Evolutionary conservation across 371 early-diverging fungal species (phyloP), one percentile per base, ranked within the genome.

Genomic region (Mortierella sp.): DNA sequence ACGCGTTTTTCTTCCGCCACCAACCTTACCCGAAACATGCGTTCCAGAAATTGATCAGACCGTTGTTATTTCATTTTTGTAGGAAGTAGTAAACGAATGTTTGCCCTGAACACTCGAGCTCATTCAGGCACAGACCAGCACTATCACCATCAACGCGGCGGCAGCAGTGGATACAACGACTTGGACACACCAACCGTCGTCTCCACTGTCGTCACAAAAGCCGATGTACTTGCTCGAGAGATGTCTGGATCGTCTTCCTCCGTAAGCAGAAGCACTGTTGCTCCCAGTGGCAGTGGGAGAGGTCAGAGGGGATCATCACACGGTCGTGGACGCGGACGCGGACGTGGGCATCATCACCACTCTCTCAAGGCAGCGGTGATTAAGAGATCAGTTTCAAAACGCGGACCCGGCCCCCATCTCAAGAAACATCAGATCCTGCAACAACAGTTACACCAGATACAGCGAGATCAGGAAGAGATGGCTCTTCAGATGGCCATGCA

Each of bases 341-440:
- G 48, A 48, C 48, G 48, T 8, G 48, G 48, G 9, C 48, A 48
- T 48, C 42, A 38, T 38, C 72, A 54, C 2, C 14, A 28, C 4
- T 48, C n/a, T 50, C 31, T 45, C 13, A 50, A 45, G 14, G 72
- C 50, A 31, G 26, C 26, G 13, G 52, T 52, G 19, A 57, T 38
- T 19, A 80, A 77, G 55, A 34, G 75, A 21, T 28, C 73, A 7
- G 38, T 70, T 1, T 45, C 74, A 0, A 78, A 54, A 63, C 75
- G 73, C 26, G 76, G 78, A 0, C 71, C 76, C 19, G 81, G 78
- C 1, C 76, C 81, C 0, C 78, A 78, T 52, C 73, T 84, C 70
- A 84, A 84, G 28, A 84, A 84, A 70, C 84, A 84, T 47, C 79
- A 84, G 50, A 84, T 84, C 21, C 45, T 84, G 34, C 81, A 84